Evolutionary conservation across 805 yeast genomes (phyloP).

Genomic region (Yarrowia sp.): DNA sequence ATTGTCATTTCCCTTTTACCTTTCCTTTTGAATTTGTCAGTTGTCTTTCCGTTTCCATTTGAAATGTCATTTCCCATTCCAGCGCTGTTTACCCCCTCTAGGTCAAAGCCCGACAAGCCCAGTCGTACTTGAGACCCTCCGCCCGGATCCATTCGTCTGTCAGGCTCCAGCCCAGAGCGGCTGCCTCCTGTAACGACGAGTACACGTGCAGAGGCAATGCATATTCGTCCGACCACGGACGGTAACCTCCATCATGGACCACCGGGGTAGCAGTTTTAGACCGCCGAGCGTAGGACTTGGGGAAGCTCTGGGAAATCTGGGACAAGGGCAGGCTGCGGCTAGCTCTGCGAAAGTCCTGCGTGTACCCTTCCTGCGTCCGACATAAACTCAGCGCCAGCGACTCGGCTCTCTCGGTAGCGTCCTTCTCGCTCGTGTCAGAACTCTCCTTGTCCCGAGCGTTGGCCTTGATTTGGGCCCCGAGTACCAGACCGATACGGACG

Average conservation of each 20-base stretch:
- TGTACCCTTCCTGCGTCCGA: slow-evolving; percentile 41
- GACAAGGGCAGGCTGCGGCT: slow-evolving; percentile 44
- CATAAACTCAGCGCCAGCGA: slow-evolving; percentile 5
- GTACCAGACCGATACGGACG: slow-evolving; percentile 8
- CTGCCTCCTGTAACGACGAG: slow-evolving; percentile 52
- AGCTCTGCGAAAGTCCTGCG: slow-evolving; percentile 48
- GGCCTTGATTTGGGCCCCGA: slow-evolving; percentile 8
- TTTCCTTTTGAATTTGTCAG: too few species aligned
- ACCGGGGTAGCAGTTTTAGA: slow-evolving; percentile 39
- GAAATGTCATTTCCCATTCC: too few species aligned
- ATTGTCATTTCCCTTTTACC: too few species aligned
- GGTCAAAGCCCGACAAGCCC: slow-evolving; percentile 42
- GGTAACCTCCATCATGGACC: slow-evolving; percentile 45
- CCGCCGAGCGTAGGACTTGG: slow-evolving; percentile 42
- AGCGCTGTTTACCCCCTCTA: background rate
- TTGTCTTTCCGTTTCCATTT: too few species aligned
- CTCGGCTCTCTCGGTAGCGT: background rate
- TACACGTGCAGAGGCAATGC: slow-evolving; percentile 52
- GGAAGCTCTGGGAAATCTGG: slow-evolving; percentile 43
- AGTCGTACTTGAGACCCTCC: slow-evolving; percentile 47
- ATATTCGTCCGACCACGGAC: slow-evolving; percentile 50
- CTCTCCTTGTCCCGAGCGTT: background rate
- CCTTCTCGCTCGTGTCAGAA: too few species aligned
- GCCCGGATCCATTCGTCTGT: slow-evolving; percentile 51
- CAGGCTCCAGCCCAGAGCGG: slow-evolving; percentile 52